Evolutionary conservation across 2,329 filamentous ascomycete species (phyloP).

Genomic region (Xylariomycetidae sp.): DNA sequence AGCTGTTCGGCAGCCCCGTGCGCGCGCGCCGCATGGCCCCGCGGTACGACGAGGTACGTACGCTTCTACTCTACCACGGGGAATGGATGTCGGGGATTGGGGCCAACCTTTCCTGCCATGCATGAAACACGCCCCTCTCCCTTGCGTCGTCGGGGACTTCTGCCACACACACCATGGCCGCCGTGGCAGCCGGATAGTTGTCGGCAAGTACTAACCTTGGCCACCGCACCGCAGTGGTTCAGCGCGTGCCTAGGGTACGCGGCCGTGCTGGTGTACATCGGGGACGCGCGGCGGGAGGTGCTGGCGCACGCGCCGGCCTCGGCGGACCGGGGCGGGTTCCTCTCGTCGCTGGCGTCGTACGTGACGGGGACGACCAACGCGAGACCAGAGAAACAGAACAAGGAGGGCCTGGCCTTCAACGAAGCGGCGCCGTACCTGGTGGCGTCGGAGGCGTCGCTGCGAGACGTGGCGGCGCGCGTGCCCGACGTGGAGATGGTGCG

Average conservation of each 20-base stretch:
- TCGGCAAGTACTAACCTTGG: no score
- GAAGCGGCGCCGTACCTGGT: conserved; percentile 73
- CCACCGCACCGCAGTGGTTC: no score
- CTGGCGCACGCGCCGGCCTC: conserved; percentile 50
- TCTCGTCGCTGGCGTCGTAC: conserved; percentile 28
- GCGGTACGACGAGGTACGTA: conserved; percentile 46
- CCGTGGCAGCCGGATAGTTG: no score
- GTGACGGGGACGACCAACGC: conserved; percentile 15
- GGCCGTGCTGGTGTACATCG: conserved; percentile 59
- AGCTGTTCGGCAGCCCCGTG: conserved; percentile 54
- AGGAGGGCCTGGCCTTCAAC: conserved; percentile 53
- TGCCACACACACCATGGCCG: no score
- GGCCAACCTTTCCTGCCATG: no score
- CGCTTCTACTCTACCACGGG: no score
- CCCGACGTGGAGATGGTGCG: conserved; percentile 57
- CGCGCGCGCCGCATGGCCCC: conserved; percentile 58
- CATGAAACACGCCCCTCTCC: no score
- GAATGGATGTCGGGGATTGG: no score
- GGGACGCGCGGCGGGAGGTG: conserved; percentile 51
- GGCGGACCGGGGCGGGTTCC: conserved; percentile 9
- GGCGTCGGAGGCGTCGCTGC: conserved; percentile 62
- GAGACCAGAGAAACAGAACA: neutral
- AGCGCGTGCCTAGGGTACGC: conserved; percentile 57
- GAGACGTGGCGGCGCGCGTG: conserved; percentile 55
- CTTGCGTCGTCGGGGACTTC: no score